Evolutionary conservation across 805 yeast species (phyloP).

Genomic region (Blastobotrys terrestris): DNA sequence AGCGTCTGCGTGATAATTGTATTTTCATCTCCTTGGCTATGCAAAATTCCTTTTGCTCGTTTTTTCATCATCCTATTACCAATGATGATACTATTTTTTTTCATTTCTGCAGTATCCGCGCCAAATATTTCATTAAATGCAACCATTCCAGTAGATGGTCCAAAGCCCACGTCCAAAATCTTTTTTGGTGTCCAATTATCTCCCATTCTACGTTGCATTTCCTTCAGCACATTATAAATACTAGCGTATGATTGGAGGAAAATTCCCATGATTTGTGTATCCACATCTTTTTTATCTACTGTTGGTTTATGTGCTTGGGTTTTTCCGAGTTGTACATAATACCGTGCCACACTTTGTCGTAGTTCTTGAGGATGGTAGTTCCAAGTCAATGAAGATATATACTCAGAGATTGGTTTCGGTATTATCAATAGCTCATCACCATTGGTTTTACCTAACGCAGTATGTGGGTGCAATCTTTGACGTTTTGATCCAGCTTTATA

Average conservation of each 20-base stretch:
- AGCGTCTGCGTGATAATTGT: slow-evolving; percentile 51
- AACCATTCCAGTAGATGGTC: slow-evolving; percentile 88
- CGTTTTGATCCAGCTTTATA: background rate
- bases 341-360: slow-evolving; percentile 53
- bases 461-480: slow-evolving; percentile 47
- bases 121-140: slow-evolving; percentile 76
- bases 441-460: slow-evolving; percentile 51
- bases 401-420: slow-evolving; percentile 50
- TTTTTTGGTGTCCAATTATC: slow-evolving; percentile 53
- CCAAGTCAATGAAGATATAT: slow-evolving; percentile 58
- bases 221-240: slow-evolving; percentile 56
- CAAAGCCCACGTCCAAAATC: slow-evolving; percentile 76
- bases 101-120: slow-evolving; percentile 42
- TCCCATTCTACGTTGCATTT: slow-evolving; percentile 49
- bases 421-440: slow-evolving; percentile 44
- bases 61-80: slow-evolving; percentile 71
- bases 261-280: slow-evolving; percentile 72
- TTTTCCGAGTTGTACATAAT: slow-evolving; percentile 46
- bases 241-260: slow-evolving; percentile 80
- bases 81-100: slow-evolving; percentile 65
- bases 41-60: slow-evolving; percentile 69
- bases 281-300: slow-evolving; percentile 38
- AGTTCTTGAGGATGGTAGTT: slow-evolving; percentile 58
- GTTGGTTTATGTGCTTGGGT: slow-evolving; percentile 50
- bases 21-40: slow-evolving; percentile 48